Percentiles rank a stretch among this genome's conserved stretches.
These are phyloP conservation scores for Curvularia verruculosa DNA, from an alignment of 2,329 filamentous ascomycete species.

Conservation along the genomic window DNA sequence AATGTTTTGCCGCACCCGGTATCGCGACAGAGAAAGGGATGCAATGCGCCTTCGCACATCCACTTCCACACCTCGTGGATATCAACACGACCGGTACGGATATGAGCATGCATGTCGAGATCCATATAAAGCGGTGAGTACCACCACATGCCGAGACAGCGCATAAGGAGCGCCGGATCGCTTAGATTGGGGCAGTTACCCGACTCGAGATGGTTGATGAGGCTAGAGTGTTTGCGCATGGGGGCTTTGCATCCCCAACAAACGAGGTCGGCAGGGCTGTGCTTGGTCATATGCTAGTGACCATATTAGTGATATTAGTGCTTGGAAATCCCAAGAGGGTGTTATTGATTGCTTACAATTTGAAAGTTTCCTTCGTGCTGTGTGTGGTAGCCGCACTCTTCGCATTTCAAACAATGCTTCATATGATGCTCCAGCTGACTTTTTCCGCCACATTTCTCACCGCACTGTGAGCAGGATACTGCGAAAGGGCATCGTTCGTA, in stretches of 20 bases:
- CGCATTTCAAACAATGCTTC: conserved; percentile 31
- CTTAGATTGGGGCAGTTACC: conserved; percentile 72
- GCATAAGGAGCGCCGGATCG: conserved; percentile 53
- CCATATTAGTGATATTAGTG: conserved; percentile 13
- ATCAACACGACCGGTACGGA: conserved; percentile 34
- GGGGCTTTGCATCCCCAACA: conserved; percentile 37
- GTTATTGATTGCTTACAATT: conserved; percentile 25
- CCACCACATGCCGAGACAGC: conserved; percentile 42
- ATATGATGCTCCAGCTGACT: conserved; percentile 28
- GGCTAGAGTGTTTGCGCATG: conserved; percentile 34
- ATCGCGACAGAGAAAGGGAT: conserved; percentile 41
- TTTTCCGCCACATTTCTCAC: conserved; percentile 26
- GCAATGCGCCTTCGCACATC: conserved; percentile 32
- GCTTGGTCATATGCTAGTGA: conserved; percentile 40
- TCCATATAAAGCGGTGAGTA: conserved; percentile 46
- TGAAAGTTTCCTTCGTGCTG: conserved; percentile 28
- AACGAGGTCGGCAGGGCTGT: conserved; percentile 22
- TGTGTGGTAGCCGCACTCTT: conserved; percentile 30
- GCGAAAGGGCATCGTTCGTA: conserved; percentile 27
- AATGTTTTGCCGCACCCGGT: conserved; percentile 35
- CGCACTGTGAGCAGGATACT: conserved; percentile 30
- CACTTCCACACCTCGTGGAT: conserved; percentile 29
- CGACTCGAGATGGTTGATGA: conserved; percentile 55
- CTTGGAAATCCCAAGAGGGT: background rate
- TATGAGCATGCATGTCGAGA: conserved; percentile 40